Base-by-base conservation (phyloP, 768 basidiomycete species). In the Filobasidium floriforme region DNA sequence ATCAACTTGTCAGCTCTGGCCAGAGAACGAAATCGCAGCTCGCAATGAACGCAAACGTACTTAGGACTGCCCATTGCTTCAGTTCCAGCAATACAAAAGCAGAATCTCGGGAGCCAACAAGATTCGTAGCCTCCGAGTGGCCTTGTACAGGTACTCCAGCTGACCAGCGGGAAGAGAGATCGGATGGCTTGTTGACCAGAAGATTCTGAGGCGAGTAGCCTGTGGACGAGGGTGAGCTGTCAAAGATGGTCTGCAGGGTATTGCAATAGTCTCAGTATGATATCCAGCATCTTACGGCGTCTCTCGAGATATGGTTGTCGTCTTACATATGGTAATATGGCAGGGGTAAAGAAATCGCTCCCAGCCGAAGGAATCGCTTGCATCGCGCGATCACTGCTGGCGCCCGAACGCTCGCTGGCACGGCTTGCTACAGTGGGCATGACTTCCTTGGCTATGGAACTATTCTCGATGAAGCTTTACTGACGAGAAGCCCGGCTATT, bases 191-290 rank as follows among this genome's bases (percentile, higher is more conserved):
- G 22, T 57, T 26, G 24, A 24, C 15, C 29, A 57, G 26, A 14
- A 57, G 54, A 15, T 57, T 57, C 26, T 57, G 18, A 26, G 54
- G 22, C 26, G 18, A 15, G 54, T 57, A 57, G 1, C 54, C 54
- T 15, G n/a, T 5, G 5, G 54, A 57, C 14, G 22, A 57, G 15
- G 22, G 24, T 24, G 54, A 57, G 15, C 15, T 14, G 19, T 32
- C 15, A n/a, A 26, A 57, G n/a, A 57, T 57, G 24, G 54, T 57
- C 54, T 57, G 46, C 22, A 49, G 46, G 46, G 46, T 15, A 14
- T 49, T 2, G 3, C 22, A 57, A 19, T 15, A 57, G 54, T 26
- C 52, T 18, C 46, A 19, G 19, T 19, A 18, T 5, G 5, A 19
- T 12, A 51, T 6, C 46, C 12, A 12, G 6, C 24, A 5, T 18